phyloP scores from a whole-genome alignment of 2,329 filamentous ascomycete genomes.

The Aphanoascus verrucosus region DNA sequence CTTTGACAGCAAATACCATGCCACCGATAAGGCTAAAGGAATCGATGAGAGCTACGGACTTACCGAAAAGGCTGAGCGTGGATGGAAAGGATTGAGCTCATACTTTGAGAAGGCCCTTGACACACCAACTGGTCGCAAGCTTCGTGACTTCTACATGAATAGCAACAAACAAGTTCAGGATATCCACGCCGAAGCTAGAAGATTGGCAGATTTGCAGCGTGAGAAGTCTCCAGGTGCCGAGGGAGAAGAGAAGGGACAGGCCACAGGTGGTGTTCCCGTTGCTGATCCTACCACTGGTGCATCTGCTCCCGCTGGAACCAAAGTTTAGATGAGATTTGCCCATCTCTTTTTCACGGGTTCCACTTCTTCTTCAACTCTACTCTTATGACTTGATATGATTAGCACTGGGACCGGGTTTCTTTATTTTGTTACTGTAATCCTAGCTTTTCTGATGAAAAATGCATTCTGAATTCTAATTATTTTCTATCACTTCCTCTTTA shows the following conservation, averaged over 20 bases:
- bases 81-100: constrained; percentile 59
- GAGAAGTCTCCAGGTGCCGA: constrained; percentile 31
- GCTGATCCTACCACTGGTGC: not conserved
- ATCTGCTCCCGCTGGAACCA: constrained; percentile 5
- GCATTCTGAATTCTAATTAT: too few species aligned
- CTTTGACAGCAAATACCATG: constrained; percentile 79
- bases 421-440: too few species aligned
- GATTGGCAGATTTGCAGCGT: constrained; percentile 77
- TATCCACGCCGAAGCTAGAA: constrained; percentile 80
- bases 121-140: constrained; percentile 77
- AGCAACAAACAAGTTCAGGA: constrained; percentile 83
- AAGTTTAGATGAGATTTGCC: constrained; percentile 12
- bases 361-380: not conserved
- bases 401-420: not conserved
- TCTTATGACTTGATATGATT: not conserved
- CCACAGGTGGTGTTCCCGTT: constrained; percentile 22
- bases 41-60: constrained; percentile 80
- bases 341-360: constrained; percentile 8
- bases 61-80: constrained; percentile 57
- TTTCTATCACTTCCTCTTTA: too few species aligned
- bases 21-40: constrained; percentile 71
- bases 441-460: too few species aligned
- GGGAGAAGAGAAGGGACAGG: constrained; percentile 26
- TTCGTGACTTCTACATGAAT: constrained; percentile 78
- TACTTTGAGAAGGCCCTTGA: constrained; percentile 92